Evolutionary conservation across 1,284 basidiomycete species (phyloP), one percentile per base, ranked within the genome.

Genomic region (Heterobasidion annosum): DNA sequence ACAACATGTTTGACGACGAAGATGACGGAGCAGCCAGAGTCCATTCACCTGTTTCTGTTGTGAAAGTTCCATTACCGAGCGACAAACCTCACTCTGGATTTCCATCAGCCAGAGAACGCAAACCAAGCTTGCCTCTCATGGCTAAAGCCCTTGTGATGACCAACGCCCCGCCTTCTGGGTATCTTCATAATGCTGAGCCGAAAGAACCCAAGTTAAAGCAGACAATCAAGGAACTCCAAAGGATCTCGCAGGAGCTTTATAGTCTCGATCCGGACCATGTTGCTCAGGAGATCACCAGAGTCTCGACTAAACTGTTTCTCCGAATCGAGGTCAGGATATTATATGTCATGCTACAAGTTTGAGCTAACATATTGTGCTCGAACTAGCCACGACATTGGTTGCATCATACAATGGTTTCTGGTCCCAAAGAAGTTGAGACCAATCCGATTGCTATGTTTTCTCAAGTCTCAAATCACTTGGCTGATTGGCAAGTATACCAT

Each of bases 361-460:
- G 25, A 25, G 3, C 25, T 25, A 25, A 25, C 25, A 47, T 37
- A 45, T 43, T 50, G 55, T 50, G 5, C 25, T 25, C 25, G 25
- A 25, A 25, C 25, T 58, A 91, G 88, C 87, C 88, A 42, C 79
- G 88, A 52, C 81, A 91, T 64, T 91, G 88, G 89, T 73, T 91
- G 25, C 76, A 82, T 55, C 86, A 83, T 64, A 85, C 85, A 9
- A 78, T 91, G 57, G 75, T 79, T 35, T 77, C 80, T 19, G 81
- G 81, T 48, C 81, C 79, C 64, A 87, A 85, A 63, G 78, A 83
- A 58, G 72, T 74, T 3, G 76, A 78, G 57, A 73, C 67, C 9
- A 83, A 89, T 62, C 74, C 83, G 7, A 88, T 91, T 55, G 76
- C 78, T 13, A 73, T 76, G 19, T 88, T 88, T 64, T 87, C 85